Base-by-base conservation (phyloP, 345 rosid species). In the Acer saccharum region DNA sequence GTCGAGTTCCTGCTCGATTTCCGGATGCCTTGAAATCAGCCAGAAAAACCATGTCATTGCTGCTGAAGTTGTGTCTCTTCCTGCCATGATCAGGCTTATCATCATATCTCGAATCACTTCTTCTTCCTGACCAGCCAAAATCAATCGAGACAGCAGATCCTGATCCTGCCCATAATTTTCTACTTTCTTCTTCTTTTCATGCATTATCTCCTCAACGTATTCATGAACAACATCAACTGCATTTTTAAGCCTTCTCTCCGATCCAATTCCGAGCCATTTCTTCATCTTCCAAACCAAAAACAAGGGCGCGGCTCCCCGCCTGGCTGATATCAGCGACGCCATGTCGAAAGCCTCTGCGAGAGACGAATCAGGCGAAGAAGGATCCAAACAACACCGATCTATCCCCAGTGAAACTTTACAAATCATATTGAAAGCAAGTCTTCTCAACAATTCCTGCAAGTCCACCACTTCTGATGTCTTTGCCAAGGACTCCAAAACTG, bases 41-140 rank as follows among this genome's bases (percentile, higher is more conserved):
- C 93, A 94, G 76, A 93, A 87, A 18, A 93, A 76, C 88, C 97
- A 87, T 18, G 90, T 76, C 82, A 87, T 79, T 2, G 89, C 97
- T 0, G 95, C 89, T 8, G 93, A 88, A 27, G 91, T 88, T 16
- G 97, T 85, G 72, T 89, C 97, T 39, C 93, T 76, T 68, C 97
- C 97, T 2, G 95, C 97, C 88, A 90, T 63, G 65, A 92, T 69
- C 70, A 94, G 80, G 73, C 90, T 94, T 25, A 90, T 80, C 32
- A 84, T 62, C 85, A 80, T 88, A 55, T 90, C 94, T 81, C 94
- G 79, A 1, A 86, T 71, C 57, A 88, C 83, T 67, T 83, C 80
- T 44, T 88, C 84, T 5, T 73, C 88, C 35, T 75, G 81, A 3
- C 89, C 87, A 0, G 85, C 85, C 1, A 52, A 29, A 10, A 93